Percentiles rank a stretch among this genome's conserved stretches.
Evolutionary conservation across 768 basidiomycete species (phyloP).

Genomic region (Calocera cornea): DNA sequence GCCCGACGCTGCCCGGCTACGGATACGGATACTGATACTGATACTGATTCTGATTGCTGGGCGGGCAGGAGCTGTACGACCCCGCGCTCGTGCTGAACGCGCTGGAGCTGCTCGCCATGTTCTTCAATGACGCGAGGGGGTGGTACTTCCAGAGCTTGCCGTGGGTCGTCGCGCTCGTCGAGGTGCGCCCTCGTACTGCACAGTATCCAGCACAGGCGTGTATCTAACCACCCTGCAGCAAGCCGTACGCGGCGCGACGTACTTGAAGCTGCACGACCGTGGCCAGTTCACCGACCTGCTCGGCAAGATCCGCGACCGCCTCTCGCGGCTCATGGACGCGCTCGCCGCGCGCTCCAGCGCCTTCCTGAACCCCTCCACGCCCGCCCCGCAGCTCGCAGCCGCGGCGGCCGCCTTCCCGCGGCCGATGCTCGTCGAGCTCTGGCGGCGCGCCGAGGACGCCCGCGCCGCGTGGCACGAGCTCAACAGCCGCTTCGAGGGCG

Average conservation of each 20-base stretch:
- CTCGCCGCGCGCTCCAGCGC: neutral
- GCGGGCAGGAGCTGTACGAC: neutral
- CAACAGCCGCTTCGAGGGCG: neutral
- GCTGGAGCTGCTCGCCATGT: neutral
- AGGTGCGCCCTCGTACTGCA: neutral
- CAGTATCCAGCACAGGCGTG: no score
- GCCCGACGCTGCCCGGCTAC: no score
- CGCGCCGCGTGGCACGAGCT: neutral
- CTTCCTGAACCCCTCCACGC: neutral
- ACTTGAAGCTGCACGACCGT: neutral
- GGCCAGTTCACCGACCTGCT: neutral
- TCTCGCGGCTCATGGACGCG: neutral
- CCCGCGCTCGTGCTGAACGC: neutral
- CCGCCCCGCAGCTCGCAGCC: neutral
- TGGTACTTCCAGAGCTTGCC: neutral
- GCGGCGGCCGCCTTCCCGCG: neutral
- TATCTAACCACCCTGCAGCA: no score
- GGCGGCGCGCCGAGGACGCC: neutral
- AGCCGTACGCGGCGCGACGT: neutral
- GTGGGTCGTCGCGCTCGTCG: neutral
- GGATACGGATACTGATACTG: no score
- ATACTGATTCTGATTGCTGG: no score
- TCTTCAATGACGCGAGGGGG: neutral
- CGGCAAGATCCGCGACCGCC: neutral
- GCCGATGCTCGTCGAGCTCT: neutral